These are phyloP conservation scores for Gracilariopsis chorda DNA, from an alignment of 23 red algal species.

Conservation along the genomic window DNA sequence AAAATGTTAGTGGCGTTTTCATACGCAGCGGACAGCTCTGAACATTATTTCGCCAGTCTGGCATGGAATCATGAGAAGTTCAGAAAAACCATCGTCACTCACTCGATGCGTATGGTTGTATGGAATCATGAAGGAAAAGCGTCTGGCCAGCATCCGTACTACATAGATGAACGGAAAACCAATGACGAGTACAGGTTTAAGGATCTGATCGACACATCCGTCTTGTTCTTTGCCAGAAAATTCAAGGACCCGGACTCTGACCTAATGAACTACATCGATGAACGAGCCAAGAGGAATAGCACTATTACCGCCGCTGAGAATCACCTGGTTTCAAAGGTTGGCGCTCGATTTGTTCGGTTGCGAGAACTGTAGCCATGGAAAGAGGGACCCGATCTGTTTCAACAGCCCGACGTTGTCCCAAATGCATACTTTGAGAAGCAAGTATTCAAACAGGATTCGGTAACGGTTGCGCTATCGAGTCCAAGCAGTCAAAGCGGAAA, in stretches of 20 bases:
- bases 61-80: slow-evolving; percentile 64
- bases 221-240: slow-evolving; percentile 76
- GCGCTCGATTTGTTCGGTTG: neutral
- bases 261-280: slow-evolving; percentile 75
- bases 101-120: slow-evolving; percentile 70
- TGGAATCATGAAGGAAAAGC: slow-evolving; percentile 66
- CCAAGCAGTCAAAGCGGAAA: too few relatives aligned
- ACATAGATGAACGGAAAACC: slow-evolving; percentile 48
- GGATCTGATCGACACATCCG: neutral
- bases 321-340: neutral
- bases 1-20: slow-evolving; percentile 72
- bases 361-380: neutral
- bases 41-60: slow-evolving; percentile 83
- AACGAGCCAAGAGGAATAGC: slow-evolving; percentile 10
- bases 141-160: slow-evolving; percentile 75
- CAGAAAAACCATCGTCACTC: slow-evolving; percentile 46
- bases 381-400: too few relatives aligned
- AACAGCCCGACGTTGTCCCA: too few relatives aligned
- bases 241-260: slow-evolving; percentile 54
- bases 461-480: too few relatives aligned
- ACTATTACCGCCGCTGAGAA: neutral
- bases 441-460: too few relatives aligned
- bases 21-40: slow-evolving; percentile 65
- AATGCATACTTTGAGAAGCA: too few relatives aligned
- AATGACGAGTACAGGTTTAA: slow-evolving; percentile 19